These are phyloP conservation scores for Stagonosporopsis rhizophila DNA, from an alignment of 2,329 filamentous ascomycete genomes.

Conservation along the genomic window DNA sequence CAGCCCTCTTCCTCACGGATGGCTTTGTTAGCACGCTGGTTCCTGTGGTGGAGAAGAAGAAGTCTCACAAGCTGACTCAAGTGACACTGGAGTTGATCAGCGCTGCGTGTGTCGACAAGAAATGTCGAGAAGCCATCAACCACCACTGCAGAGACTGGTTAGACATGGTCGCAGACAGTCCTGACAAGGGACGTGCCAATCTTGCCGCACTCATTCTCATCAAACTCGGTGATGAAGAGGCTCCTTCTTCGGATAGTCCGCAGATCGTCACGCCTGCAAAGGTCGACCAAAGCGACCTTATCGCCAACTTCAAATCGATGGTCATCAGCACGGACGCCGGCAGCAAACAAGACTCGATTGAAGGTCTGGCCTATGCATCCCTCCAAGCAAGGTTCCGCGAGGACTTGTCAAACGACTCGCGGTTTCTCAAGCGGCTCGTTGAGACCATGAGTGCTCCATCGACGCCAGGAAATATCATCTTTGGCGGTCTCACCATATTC, in stretches of 20 bases:
- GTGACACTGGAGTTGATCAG: constrained; percentile 89
- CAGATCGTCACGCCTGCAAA: constrained; percentile 42
- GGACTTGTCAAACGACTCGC: constrained; percentile 71
- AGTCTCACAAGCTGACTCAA: constrained; percentile 84
- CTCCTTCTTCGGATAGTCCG: constrained; percentile 33
- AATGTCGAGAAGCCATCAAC: constrained; percentile 81
- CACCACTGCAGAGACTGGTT: constrained; percentile 89
- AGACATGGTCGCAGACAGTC: constrained; percentile 77
- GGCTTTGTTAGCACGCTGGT: constrained; percentile 82
- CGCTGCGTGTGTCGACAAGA: constrained; percentile 84
- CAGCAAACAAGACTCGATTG: constrained; percentile 74
- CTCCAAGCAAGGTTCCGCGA: constrained; percentile 87
- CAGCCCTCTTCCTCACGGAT: constrained; percentile 84
- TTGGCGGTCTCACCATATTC: constrained; percentile 85
- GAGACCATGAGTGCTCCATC: constrained; percentile 58
- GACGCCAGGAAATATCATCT: constrained; percentile 68
- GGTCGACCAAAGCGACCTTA: constrained; percentile 56
- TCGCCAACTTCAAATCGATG: constrained; percentile 67
- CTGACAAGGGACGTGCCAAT: constrained; percentile 63
- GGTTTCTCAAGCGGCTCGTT: constrained; percentile 74
- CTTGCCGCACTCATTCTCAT: constrained; percentile 63
- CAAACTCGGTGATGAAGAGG: constrained; percentile 56
- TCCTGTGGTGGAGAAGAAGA: constrained; percentile 78
- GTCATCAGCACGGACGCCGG: constrained; percentile 66
- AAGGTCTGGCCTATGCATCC: constrained; percentile 91